A percentile compares a stretch with the other conserved stretches of the same genome.
These are phyloP conservation scores for Spergularia azorica DNA, from an alignment of 179 eudicot species.

Conservation along the genomic window DNA sequence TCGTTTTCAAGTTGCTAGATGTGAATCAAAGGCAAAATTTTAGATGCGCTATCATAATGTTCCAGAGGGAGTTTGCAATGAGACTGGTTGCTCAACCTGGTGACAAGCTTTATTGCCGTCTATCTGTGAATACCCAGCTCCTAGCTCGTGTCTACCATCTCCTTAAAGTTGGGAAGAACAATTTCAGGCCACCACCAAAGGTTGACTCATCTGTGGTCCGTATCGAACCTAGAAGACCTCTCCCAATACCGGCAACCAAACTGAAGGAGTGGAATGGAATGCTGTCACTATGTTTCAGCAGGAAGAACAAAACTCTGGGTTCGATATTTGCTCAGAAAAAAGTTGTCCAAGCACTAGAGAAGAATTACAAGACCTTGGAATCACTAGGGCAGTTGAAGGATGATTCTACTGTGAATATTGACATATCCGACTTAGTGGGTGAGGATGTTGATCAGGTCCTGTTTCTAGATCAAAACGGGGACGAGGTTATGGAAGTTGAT, in stretches of 20 bases:
- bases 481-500: constrained; percentile 52
- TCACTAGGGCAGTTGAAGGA: constrained; percentile 55
- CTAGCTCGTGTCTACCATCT: constrained; percentile 75
- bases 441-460: constrained; percentile 36
- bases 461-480: constrained; percentile 31
- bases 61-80: constrained; percentile 92
- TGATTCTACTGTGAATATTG: constrained; percentile 37
- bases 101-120: constrained; percentile 81
- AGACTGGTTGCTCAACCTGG: constrained; percentile 94
- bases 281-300: constrained; percentile 66
- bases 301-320: constrained; percentile 80
- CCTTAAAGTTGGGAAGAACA: constrained; percentile 84
- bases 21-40: constrained; percentile 60
- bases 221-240: constrained; percentile 85
- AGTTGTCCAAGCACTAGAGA: constrained; percentile 61
- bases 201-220: constrained; percentile 94
- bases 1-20: constrained; percentile 67
- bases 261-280: constrained; percentile 92
- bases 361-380: constrained; percentile 77
- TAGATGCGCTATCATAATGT: constrained; percentile 87
- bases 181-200: constrained; percentile 93
- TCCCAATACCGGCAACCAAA: constrained; percentile 52
- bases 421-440: constrained; percentile 49
- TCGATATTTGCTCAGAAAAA: constrained; percentile 72
- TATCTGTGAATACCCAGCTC: constrained; percentile 90